Percentiles rank a stretch among this genome's conserved stretches.
Evolutionary conservation across 192 early-diverging fungal species (phyloP).

Genomic region (Coemansia guatemalensis): DNA sequence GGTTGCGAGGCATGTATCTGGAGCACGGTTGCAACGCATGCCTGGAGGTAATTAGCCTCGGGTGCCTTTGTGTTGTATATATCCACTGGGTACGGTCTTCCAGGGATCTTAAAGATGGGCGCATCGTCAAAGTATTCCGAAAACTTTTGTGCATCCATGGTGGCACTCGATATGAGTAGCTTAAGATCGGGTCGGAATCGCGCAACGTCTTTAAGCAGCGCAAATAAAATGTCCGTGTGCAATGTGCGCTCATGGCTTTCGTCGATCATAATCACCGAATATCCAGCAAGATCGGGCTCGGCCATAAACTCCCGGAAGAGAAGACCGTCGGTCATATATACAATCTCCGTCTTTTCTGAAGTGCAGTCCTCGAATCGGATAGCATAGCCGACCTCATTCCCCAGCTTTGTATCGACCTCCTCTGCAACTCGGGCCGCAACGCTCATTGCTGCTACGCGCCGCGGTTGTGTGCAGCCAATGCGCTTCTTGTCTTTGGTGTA

Average conservation of each 20-base stretch:
- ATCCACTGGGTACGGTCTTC: slow-evolving; percentile 91
- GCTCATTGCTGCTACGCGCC: slow-evolving; percentile 97
- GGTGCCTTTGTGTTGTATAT: slow-evolving; percentile 94
- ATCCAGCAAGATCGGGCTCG: slow-evolving; percentile 87
- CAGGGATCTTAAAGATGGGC: slow-evolving; percentile 92
- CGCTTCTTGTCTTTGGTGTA: slow-evolving; percentile 84
- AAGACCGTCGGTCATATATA: slow-evolving; percentile 99
- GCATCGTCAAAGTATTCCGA: slow-evolving; percentile 93
- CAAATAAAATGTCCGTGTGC: slow-evolving; percentile 96
- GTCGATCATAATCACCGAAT: slow-evolving; percentile 95
- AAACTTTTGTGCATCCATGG: slow-evolving; percentile 97
- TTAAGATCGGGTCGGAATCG: slow-evolving; percentile 92
- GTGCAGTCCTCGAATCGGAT: slow-evolving; percentile 99
- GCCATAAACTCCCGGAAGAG: slow-evolving; percentile 96
- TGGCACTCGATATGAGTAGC: slow-evolving; percentile 94
- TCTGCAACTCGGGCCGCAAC: slow-evolving; percentile 97
- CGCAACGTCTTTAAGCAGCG: slow-evolving; percentile 93
- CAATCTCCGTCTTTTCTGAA: slow-evolving; percentile 88
- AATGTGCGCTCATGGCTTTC: slow-evolving; percentile 98
- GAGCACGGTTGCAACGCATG: slow-evolving; percentile 89
- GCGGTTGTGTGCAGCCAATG: slow-evolving; percentile 97
- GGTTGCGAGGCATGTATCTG: slow-evolving; percentile 91
- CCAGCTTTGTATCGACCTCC: slow-evolving; percentile 92
- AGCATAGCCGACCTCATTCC: slow-evolving; percentile 92
- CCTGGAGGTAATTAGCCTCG: slow-evolving; percentile 94